Evolutionary conservation across 352 stramenopile genomes (phyloP), one percentile per base, ranked within the genome.

Genomic region (Phytophthora multivora): DNA sequence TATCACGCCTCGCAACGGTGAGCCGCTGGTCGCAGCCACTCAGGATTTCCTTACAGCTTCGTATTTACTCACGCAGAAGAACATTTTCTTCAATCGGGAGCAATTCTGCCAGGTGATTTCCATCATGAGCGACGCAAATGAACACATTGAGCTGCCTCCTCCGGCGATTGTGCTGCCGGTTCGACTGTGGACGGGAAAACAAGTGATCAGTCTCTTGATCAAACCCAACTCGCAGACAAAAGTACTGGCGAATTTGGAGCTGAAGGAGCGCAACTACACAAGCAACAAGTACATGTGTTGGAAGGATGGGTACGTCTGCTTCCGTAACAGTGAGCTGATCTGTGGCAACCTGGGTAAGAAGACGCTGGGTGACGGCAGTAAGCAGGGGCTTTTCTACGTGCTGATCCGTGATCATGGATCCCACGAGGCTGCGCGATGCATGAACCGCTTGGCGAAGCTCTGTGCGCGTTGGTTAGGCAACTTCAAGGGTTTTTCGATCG

Each of bases 31-130:
- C 35, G 97, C 97, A 3, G 96, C 96, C 2, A 99, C 94, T 40
- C 98, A 99, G 79, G 98, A 99, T 90, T 99, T 99, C 75, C 80
- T 99, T n/a, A 99, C 97, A 6, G 96, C 96, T 1, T 77, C 96
- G 18, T 99, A 99, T 75, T 65, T 99, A 39, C 77, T 99, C 45
- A 99, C 98, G 6, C 97, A 99, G 66, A 97, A 96, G 63, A 98
- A 99, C 77, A 82, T 98, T 42, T 99, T 99, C 70, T 99, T 99
- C 73, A 98, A 97, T 53, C 88, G 85, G 21, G 96, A 99, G 55
- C 78, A 97, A 43, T 99, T 99, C 65, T 99, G 96, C 66, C 88
- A 96, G 45, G 78, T 99, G 16, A 78, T 98, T 38, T 81, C 93
- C 0, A 98, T 98, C 56, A 95, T 99, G 83, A 92, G 91, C 45